These are phyloP conservation scores for Cercospora zeae-maydis DNA, from an alignment of 2,329 filamentous ascomycete species.

Conservation along the genomic window DNA sequence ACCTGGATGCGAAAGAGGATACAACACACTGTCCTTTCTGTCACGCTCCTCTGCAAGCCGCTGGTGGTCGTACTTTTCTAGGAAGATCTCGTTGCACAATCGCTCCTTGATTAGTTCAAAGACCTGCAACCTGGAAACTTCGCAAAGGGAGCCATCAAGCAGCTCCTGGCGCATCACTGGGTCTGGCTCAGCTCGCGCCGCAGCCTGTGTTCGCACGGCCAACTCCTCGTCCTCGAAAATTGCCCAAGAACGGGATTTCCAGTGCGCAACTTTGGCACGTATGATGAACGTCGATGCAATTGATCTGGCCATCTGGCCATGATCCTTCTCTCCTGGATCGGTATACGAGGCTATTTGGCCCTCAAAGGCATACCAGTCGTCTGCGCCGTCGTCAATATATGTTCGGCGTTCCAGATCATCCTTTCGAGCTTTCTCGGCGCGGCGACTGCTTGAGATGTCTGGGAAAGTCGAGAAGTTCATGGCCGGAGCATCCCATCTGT, in stretches of 20 bases:
- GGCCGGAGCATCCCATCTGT: constrained; percentile 15
- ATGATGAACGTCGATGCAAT: constrained; percentile 23
- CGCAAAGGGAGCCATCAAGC: constrained; percentile 15
- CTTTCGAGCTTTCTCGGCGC: constrained; percentile 10
- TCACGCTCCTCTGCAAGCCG: not conserved
- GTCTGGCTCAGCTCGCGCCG: constrained; percentile 11
- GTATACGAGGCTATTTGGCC: constrained; percentile 2
- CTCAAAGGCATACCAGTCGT: constrained; percentile 25
- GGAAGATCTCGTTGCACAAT: constrained; percentile 25
- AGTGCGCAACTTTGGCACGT: constrained; percentile 25
- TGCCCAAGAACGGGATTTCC: constrained; percentile 18
- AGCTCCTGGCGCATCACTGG: constrained; percentile 7
- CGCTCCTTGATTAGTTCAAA: constrained; percentile 23
- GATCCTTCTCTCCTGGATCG: not conserved
- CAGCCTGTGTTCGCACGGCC: constrained; percentile 13
- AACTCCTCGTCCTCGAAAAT: constrained; percentile 26
- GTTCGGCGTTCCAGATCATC: constrained; percentile 7
- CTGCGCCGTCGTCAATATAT: constrained; percentile 18
- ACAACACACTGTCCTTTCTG: constrained; percentile 2
- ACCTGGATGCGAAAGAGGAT: not conserved
- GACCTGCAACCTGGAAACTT: constrained; percentile 19
- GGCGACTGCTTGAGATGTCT: constrained; percentile 5
- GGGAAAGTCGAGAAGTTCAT: not conserved
- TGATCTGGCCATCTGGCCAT: not conserved
- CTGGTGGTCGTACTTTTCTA: constrained; percentile 4